These are phyloP conservation scores for Ogataea trehaloabstinens DNA, from an alignment of 805 yeast species.

Conservation along the genomic window DNA sequence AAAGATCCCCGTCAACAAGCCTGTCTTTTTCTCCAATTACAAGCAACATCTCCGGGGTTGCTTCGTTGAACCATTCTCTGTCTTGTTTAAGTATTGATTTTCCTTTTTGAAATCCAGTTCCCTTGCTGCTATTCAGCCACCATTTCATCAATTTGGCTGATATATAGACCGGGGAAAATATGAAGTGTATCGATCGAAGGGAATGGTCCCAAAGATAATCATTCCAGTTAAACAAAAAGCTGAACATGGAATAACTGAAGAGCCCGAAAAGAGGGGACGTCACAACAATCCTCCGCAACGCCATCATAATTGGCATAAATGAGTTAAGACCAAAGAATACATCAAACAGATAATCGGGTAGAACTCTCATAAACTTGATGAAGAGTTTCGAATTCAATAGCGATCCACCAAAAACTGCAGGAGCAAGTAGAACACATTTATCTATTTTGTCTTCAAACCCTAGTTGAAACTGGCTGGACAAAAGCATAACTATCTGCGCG, in stretches of 20 bases:
- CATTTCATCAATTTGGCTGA: conserved; percentile 82
- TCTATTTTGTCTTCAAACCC: conserved; percentile 46
- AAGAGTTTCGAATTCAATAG: conserved; percentile 61
- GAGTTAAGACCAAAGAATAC: conserved; percentile 72
- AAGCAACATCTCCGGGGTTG: conserved; percentile 59
- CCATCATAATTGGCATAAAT: conserved; percentile 74
- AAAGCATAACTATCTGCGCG: conserved; percentile 72
- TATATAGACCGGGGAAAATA: conserved; percentile 83
- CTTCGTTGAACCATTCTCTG: conserved; percentile 50
- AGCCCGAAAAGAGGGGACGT: conserved; percentile 54
- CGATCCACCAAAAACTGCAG: conserved; percentile 88
- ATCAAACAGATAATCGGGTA: conserved; percentile 44
- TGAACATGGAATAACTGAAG: conserved; percentile 78
- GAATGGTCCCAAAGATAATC: conserved; percentile 71
- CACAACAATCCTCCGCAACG: conserved; percentile 49
- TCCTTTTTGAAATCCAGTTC: conserved; percentile 42
- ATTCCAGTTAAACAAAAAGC: conserved; percentile 84
- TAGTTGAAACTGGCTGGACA: conserved; percentile 48
- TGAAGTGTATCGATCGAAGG: conserved; percentile 69
- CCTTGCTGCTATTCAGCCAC: conserved; percentile 68
- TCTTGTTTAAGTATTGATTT: conserved; percentile 53
- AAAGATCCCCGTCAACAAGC: conserved; percentile 71
- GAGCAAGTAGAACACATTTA: conserved; percentile 76
- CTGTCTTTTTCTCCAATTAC: conserved; percentile 73
- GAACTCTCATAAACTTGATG: conserved; percentile 57